Conservation (phyloP, 768 basidiomycete genomes). For the Mycena rebaudengoi region DNA sequence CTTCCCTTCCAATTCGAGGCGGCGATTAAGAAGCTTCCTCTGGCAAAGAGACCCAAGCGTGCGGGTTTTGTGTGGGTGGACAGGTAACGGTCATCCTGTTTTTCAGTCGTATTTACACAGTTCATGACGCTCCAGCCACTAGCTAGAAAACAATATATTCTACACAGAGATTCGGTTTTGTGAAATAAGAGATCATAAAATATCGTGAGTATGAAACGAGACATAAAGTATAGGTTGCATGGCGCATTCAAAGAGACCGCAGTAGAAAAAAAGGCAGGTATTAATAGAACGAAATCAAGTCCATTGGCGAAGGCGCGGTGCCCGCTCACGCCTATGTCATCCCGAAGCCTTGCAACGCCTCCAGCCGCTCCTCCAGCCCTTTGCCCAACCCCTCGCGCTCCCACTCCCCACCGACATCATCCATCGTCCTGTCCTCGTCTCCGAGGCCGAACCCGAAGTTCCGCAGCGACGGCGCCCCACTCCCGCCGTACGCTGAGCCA, state of each 20-base stretch:
- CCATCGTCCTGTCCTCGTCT: constrained; percentile 45
- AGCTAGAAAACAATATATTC: neutral
- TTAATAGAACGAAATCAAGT: neutral
- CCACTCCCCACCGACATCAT: constrained; percentile 87
- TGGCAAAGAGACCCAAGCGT: no score
- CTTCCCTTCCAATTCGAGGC: no score
- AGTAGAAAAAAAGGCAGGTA: neutral
- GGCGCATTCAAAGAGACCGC: neutral
- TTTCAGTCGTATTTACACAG: no score
- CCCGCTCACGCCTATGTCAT: constrained; percentile 12
- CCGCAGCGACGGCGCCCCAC: constrained; percentile 37
- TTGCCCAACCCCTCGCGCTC: constrained; percentile 83
- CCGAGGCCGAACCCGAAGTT: constrained; percentile 30
- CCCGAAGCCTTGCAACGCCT: constrained; percentile 48
- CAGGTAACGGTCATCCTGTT: neutral
- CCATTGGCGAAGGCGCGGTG: neutral
- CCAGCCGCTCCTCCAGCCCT: constrained; percentile 85
- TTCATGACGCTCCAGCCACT: no score
- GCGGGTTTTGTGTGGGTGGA: no score
- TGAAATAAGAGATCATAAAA: constrained; percentile 25
- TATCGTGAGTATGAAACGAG: constrained; percentile 20
- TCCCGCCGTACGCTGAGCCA: constrained; percentile 24
- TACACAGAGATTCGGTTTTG: neutral
- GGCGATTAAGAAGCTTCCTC: no score
- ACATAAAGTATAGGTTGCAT: neutral